phyloP scores from a whole-genome alignment of 148 eudicot species.

The Euryodendron excelsum region DNA sequence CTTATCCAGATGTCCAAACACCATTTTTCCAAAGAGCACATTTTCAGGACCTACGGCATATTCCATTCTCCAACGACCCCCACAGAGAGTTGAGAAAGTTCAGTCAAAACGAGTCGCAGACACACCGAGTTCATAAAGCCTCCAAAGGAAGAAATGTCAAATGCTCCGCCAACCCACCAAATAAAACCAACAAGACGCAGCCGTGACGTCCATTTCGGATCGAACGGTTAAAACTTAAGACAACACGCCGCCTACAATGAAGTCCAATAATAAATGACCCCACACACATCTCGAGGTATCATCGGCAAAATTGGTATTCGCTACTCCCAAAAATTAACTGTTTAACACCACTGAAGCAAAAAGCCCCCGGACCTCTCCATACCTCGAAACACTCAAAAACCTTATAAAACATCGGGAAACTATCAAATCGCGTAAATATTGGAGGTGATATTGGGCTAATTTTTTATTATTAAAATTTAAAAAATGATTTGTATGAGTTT shows the following conservation, averaged over 20 bases:
- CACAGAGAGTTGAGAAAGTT: neutral
- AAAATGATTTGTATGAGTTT: no score
- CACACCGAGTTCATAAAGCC: neutral
- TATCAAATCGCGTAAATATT: no score
- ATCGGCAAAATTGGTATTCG: neutral
- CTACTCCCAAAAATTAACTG: neutral
- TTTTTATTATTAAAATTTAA: no score
- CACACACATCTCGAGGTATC: neutral
- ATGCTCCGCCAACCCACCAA: neutral
- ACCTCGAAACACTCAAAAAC: neutral
- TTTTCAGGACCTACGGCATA: neutral
- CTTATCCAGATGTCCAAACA: conserved; percentile 13
- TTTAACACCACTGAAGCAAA: neutral
- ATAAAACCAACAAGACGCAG: neutral
- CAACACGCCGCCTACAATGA: conserved; percentile 6
- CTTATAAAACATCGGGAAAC: no score
- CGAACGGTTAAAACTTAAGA: neutral
- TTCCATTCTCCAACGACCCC: neutral
- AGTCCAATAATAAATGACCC: neutral
- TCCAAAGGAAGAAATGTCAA: neutral
- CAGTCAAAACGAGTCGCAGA: neutral
- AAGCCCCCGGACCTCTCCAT: neutral
- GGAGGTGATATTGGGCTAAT: no score
- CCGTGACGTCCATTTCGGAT: conserved; percentile 13
- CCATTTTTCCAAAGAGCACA: neutral